Evolutionary conservation across 2,329 filamentous ascomycete species (phyloP), one percentile per base, ranked within the genome.

Genomic region (Rachicladosporium sp.): DNA sequence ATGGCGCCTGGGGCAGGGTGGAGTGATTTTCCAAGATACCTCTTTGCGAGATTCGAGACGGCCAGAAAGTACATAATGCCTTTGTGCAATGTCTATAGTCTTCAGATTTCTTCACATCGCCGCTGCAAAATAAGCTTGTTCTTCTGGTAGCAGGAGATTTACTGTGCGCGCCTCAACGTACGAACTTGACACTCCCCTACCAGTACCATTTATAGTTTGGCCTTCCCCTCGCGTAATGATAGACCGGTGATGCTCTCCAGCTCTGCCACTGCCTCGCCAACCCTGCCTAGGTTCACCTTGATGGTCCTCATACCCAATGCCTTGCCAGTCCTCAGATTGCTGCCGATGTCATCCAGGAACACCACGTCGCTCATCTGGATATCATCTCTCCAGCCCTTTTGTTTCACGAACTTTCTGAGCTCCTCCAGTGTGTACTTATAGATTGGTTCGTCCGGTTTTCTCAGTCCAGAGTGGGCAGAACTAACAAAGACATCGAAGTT

Each of bases 281-380:
- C 76, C 58, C 72, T 76, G 2, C 88, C 88, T 21, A 96, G 63
- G 6, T 74, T 67, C 1, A 96, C 91, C 62, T 89, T 94, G 48
- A 96, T 73, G 0, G 89, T 96, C 41, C 71, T 64, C 59, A 96
- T 80, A 0, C 89, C 89, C 13, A 78, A 66, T 36, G 70, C 71
- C 61, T 71, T 82, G 1, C 78, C 91, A 33, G 73, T 80, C 67
- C 88, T 91, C 42, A 96, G 61, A 58, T 98, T 98, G 61, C 88
- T 79, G 2, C 91, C 91, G 58, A 98, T 27, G 52, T 95, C 88
- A 58, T 95, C 91, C 36, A 95, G 63, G 57, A 98, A 98, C 4
- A 93, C 63, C 33, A 95, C 68, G 40, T 95, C 85, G 1, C 65
- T 65, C 0, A 80, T 64, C 41, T 64, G 59, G 6, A 93, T 66